Evolutionary conservation across 2,329 filamentous ascomycete species (phyloP).

Genomic region (Fonsecaea monophora): DNA sequence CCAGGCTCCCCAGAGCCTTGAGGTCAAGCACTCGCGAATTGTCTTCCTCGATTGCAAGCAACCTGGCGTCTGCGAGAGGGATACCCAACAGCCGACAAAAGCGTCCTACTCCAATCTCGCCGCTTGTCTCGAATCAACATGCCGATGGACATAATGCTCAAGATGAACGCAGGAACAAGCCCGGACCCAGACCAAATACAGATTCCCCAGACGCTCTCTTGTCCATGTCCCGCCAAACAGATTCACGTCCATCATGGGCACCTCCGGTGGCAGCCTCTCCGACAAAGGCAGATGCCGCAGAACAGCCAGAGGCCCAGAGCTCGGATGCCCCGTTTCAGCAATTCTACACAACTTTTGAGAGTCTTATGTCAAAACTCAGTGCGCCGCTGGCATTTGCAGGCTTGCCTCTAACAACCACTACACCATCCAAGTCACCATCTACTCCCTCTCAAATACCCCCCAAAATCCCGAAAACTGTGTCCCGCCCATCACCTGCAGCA

Average conservation of each 20-base stretch:
- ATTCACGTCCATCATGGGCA: constrained; percentile 36
- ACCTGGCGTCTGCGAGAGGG: constrained; percentile 82
- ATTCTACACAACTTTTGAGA: constrained; percentile 92
- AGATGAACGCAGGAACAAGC: constrained; percentile 26
- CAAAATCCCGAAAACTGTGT: constrained; percentile 23
- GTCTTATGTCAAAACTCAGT: constrained; percentile 84
- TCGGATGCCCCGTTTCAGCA: constrained; percentile 81
- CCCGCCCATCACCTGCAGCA: constrained; percentile 30
- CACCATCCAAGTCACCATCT: constrained; percentile 30
- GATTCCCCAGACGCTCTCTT: constrained; percentile 13
- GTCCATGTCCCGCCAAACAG: constrained; percentile 22
- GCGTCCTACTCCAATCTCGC: constrained; percentile 70
- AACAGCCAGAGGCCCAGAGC: constrained; percentile 42
- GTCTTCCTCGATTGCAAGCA: constrained; percentile 84
- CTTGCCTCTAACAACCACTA: constrained; percentile 70
- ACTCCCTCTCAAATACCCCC: constrained; percentile 10
- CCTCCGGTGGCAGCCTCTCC: constrained; percentile 42
- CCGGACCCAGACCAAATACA: constrained; percentile 18
- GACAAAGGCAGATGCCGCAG: constrained; percentile 42
- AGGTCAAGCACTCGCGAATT: constrained; percentile 68
- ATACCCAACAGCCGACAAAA: constrained; percentile 62
- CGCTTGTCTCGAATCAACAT: constrained; percentile 76
- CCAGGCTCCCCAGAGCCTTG: constrained; percentile 48
- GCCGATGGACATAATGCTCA: constrained; percentile 72
- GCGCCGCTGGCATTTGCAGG: constrained; percentile 92